Base-by-base conservation (phyloP, 768 basidiomycete genomes). In the Gymnopilus dilepis region DNA sequence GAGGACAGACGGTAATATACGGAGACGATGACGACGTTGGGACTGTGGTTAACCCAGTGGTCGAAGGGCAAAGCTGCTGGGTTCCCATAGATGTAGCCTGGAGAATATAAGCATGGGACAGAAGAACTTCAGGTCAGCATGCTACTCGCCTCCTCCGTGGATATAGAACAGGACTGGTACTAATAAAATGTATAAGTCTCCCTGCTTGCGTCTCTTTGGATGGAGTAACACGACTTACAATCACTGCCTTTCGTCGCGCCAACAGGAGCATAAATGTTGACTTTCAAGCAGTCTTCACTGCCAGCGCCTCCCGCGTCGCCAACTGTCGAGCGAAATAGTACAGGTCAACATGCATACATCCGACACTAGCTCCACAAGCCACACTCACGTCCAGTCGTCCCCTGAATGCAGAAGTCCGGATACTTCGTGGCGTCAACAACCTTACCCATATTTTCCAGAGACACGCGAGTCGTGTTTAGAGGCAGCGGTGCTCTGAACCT, bases 21-120 rank as follows among this genome's bases (percentile, higher is more conserved):
- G 0, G 88, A 86, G 8, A 88, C 87, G 56, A 88, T 77, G 41
- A 89, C 80, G 24, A 89, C 82, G 58, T 85, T 82, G 2, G 86
- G 86, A 26, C 77, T 83, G 65, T 88, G 87, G 45, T 87, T 74
- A 54, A 90, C 74, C 87, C 86, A 89, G 65, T 79, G 75, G 65
- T 88, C 82, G 67, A 88, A 89, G 1, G 88, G 86, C 85, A 84
- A 90, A 69, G 84, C 86, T 1, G 75, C 77, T 1, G 86, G 87
- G 68, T 88, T 89, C 4, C 88, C 86, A 64, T 69, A 84, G 22
- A 82, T 69, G 61, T 86, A 89, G 22, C 82, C 85, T 85, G 34
- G 15, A 15, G 41, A 51, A 9, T 4, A 33, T 22, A 48, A 21
- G 40, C 52, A 31, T 48, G 19, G 26, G 4, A 24, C 3, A 15